Percentiles rank a stretch among this genome's conserved stretches.
Evolutionary conservation across 768 basidiomycete genomes (phyloP).

Genomic region (Mycena latifolia): DNA sequence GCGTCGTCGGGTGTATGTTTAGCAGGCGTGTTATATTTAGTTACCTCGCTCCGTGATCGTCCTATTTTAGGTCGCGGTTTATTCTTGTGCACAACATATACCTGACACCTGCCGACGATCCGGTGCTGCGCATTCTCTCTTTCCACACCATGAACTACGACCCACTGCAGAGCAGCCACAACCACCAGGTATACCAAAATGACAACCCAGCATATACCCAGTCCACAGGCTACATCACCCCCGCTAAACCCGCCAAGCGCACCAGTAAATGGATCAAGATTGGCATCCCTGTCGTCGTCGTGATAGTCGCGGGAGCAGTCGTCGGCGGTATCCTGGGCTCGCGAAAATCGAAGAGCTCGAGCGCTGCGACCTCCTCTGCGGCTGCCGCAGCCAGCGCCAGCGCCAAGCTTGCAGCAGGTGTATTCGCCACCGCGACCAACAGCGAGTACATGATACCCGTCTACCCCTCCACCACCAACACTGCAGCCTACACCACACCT

Average conservation of each 20-base stretch:
- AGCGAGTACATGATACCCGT: constrained; percentile 84
- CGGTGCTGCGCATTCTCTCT: constrained; percentile 1
- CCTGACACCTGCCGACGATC: neutral
- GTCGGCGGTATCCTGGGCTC: constrained; percentile 87
- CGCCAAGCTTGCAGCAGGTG: constrained; percentile 68
- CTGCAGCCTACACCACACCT: constrained; percentile 76
- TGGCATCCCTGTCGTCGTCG: constrained; percentile 75
- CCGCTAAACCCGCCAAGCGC: constrained; percentile 56
- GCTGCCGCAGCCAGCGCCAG: constrained; percentile 64
- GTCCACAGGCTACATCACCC: constrained; percentile 79
- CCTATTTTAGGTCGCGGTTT: constrained; percentile 1
- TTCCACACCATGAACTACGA: constrained; percentile 17
- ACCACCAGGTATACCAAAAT: constrained; percentile 56
- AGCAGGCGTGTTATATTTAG: constrained; percentile 5
- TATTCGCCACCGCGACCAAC: constrained; percentile 84
- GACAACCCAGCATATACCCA: constrained; percentile 78
- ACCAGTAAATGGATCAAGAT: constrained; percentile 81
- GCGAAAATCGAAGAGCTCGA: constrained; percentile 51
- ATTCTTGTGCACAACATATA: constrained; percentile 17
- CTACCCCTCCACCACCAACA: constrained; percentile 91
- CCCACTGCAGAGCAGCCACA: constrained; percentile 21
- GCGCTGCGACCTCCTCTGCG: constrained; percentile 56
- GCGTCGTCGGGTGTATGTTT: constrained; percentile 37
- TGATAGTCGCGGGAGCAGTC: constrained; percentile 73
- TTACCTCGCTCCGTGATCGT: neutral